Evolutionary conservation across 805 yeast species (phyloP).

Genomic region (Ogataea paraovalis): DNA sequence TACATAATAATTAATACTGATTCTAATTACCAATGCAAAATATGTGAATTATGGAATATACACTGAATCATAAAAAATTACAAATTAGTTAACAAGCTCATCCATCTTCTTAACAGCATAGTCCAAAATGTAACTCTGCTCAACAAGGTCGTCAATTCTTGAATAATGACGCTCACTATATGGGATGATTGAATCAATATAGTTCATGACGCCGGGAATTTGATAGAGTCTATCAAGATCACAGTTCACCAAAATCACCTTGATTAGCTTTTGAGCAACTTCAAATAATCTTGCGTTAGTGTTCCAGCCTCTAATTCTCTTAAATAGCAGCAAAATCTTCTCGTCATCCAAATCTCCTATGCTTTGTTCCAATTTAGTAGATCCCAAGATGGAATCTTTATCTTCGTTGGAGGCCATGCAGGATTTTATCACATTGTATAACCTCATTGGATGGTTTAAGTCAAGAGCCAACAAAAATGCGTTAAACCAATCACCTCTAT

Average conservation of each 20-base stretch:
- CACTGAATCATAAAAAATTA: background rate
- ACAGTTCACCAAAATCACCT: slow-evolving; percentile 56
- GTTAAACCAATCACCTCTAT: slow-evolving; percentile 74
- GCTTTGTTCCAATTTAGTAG: slow-evolving; percentile 57
- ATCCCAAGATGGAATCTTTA: slow-evolving; percentile 48
- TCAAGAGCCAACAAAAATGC: slow-evolving; percentile 85
- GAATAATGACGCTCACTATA: slow-evolving; percentile 82
- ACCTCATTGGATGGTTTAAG: slow-evolving; percentile 84
- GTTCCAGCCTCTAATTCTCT: slow-evolving; percentile 91
- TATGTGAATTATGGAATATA: background rate
- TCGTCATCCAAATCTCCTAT: slow-evolving; percentile 55
- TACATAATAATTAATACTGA: too few species aligned
- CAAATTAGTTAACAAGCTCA: slow-evolving; percentile 25
- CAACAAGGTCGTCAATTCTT: slow-evolving; percentile 74
- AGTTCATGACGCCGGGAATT: slow-evolving; percentile 61
- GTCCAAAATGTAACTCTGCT: slow-evolving; percentile 82
- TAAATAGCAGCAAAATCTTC: slow-evolving; percentile 57
- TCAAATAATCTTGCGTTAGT: slow-evolving; percentile 77
- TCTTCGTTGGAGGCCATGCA: slow-evolving; percentile 52
- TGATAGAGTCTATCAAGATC: slow-evolving; percentile 54
- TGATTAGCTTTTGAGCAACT: slow-evolving; percentile 73
- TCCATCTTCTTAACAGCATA: slow-evolving; percentile 79
- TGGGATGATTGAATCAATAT: slow-evolving; percentile 76
- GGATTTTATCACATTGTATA: slow-evolving; percentile 70
- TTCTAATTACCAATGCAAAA: too few species aligned